phyloP scores from a whole-genome alignment of 2,329 filamentous ascomycete species.

The Phialemoniopsis sp. region DNA sequence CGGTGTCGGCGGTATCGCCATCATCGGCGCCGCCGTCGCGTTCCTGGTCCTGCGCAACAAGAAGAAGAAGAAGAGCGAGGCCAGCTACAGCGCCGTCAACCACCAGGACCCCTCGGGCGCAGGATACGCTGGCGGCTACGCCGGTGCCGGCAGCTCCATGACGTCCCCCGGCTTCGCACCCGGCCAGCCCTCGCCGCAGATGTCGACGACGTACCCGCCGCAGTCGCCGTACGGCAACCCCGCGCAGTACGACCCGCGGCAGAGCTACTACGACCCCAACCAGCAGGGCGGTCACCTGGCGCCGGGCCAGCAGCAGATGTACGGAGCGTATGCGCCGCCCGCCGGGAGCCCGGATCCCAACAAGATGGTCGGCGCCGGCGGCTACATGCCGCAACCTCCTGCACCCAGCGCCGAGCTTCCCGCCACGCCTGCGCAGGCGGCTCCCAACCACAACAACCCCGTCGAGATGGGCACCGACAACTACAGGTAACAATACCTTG shows the following conservation, averaged over 20 bases:
- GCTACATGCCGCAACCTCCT: too few relatives aligned
- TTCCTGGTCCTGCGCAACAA: slow-evolving; percentile 18
- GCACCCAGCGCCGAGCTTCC: too few relatives aligned
- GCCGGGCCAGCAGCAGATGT: too few relatives aligned
- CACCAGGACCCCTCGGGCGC: not conserved
- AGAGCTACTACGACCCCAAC: not conserved
- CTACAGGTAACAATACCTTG: not conserved
- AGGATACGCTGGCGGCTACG: not conserved
- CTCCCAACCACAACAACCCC: too few relatives aligned
- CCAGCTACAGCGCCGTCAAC: slow-evolving; percentile 8
- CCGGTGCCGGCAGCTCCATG: too few relatives aligned
- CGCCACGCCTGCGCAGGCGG: too few relatives aligned
- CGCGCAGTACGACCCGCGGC: slow-evolving; percentile 3
- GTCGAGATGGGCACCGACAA: too few relatives aligned
- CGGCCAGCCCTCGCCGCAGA: not conserved
- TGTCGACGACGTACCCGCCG: not conserved
- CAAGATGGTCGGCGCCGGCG: too few relatives aligned
- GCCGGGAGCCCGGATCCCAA: too few relatives aligned
- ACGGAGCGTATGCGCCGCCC: too few relatives aligned
- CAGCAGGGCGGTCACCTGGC: not conserved
- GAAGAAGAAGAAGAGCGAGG: slow-evolving; percentile 11
- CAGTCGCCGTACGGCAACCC: not conserved
- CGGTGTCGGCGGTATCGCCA: slow-evolving; percentile 15
- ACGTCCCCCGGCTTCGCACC: not conserved
- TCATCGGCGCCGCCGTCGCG: slow-evolving; percentile 14